phyloP scores from a whole-genome alignment of 2,329 filamentous ascomycete genomes.

The Aspergillus novofumigatus region DNA sequence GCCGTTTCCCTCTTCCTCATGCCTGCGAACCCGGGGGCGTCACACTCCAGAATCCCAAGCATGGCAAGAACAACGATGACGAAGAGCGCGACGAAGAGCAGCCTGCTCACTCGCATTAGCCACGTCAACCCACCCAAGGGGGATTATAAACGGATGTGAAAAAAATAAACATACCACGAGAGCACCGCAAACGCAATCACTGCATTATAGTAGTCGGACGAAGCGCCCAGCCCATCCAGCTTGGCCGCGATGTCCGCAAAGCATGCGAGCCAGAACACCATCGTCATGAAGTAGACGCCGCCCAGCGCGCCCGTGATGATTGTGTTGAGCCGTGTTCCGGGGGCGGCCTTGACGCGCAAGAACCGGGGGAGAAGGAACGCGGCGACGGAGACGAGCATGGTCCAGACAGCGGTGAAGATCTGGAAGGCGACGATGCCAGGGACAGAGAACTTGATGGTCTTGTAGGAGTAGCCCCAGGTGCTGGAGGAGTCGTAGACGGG shows the following conservation, averaged over 20 bases:
- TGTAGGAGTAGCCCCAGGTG: constrained; percentile 9
- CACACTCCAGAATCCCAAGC: constrained; percentile 22
- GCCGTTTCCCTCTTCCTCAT: background rate
- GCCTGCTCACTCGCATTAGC: constrained; percentile 11
- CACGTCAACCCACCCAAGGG: too few species aligned
- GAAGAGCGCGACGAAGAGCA: constrained; percentile 26
- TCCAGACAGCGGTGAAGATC: constrained; percentile 25
- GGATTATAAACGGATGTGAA: too few species aligned
- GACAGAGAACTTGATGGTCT: constrained; percentile 8
- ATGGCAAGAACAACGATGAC: constrained; percentile 25
- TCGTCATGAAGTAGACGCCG: constrained; percentile 24
- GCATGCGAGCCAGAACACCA: constrained; percentile 28
- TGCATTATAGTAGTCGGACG: constrained; percentile 18
- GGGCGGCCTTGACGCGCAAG: constrained; percentile 13
- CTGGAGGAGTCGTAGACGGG: background rate
- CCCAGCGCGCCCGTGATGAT: constrained; percentile 18
- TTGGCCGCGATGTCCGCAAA: constrained; percentile 25
- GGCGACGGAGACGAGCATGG: constrained; percentile 17
- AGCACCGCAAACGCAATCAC: constrained; percentile 28
- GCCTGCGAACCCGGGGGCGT: constrained; percentile 22
- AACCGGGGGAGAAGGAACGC: constrained; percentile 20
- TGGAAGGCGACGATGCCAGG: constrained; percentile 21
- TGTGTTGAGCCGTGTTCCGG: constrained; percentile 15
- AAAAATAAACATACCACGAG: constrained; percentile 19
- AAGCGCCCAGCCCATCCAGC: constrained; percentile 6